These are phyloP conservation scores for Aspergillus terreus DNA, from an alignment of 2,329 filamentous ascomycete species.

Conservation along the genomic window DNA sequence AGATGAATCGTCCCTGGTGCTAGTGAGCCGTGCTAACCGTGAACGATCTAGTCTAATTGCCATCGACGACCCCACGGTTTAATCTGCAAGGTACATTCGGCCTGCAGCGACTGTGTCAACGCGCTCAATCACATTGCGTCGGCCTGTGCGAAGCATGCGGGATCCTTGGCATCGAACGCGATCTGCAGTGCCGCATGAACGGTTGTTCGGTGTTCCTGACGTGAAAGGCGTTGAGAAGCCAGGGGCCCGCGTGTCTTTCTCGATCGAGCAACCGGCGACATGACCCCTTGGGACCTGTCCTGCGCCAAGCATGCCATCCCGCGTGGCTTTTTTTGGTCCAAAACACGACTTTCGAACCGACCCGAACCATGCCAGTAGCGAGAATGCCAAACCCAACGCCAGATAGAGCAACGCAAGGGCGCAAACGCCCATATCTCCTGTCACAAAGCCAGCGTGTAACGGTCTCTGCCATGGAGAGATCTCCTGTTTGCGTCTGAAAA, in stretches of 20 bases:
- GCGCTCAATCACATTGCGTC: neutral
- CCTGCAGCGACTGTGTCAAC: neutral
- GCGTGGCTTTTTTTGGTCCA: constrained; percentile 8
- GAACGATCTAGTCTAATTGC: neutral
- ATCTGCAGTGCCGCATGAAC: constrained; percentile 8
- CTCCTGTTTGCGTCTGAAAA: constrained; percentile 2
- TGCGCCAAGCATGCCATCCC: constrained; percentile 8
- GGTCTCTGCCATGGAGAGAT: neutral
- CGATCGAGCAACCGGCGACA: neutral
- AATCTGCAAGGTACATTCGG: constrained; percentile 2
- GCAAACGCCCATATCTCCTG: neutral
- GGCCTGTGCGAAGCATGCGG: neutral
- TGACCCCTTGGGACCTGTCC: neutral
- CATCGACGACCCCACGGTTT: constrained; percentile 1
- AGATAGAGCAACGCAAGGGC: neutral
- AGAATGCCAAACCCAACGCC: constrained; percentile 4
- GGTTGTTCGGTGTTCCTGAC: neutral
- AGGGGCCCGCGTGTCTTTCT: neutral
- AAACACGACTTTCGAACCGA: constrained; percentile 14
- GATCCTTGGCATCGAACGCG: neutral
- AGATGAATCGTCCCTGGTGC: too few relatives aligned
- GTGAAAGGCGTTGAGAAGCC: neutral
- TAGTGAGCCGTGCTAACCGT: neutral
- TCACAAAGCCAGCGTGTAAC: constrained; percentile 1
- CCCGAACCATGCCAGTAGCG: constrained; percentile 9